Percentiles rank a stretch among this genome's conserved stretches.
Evolutionary conservation across 1,139 yeast species (phyloP).

Genomic region (Suhomyces choctaworum): DNA sequence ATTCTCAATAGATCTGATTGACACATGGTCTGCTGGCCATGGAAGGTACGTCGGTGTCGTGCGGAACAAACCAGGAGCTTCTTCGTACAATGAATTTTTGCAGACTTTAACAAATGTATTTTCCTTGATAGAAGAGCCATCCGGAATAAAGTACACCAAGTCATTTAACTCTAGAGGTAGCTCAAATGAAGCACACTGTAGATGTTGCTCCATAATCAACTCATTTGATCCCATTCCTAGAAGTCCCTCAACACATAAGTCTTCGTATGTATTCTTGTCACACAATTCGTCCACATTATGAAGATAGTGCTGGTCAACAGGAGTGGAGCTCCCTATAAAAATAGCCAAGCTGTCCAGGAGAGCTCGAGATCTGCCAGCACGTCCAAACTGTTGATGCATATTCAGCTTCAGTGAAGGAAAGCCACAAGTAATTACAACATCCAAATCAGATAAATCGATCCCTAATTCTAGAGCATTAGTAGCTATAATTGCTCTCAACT

Average conservation of each 20-base stretch:
- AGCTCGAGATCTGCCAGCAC: slow-evolving; percentile 86
- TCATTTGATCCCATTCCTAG: slow-evolving; percentile 36
- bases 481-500: slow-evolving; percentile 81
- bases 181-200: slow-evolving; percentile 95
- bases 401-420: slow-evolving; percentile 86
- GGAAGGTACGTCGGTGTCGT: slow-evolving; percentile 65
- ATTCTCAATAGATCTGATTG: slow-evolving; percentile 82
- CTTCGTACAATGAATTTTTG: slow-evolving; percentile 45
- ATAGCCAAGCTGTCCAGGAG: slow-evolving; percentile 68
- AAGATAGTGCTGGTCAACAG: slow-evolving; percentile 84
- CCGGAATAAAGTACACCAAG: slow-evolving; percentile 50
- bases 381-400: slow-evolving; percentile 92
- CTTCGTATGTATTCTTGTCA: slow-evolving; percentile 42
- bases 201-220: slow-evolving; percentile 67
- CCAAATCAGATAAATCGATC: slow-evolving; percentile 88
- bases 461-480: slow-evolving; percentile 96
- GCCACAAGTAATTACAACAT: slow-evolving; percentile 89
- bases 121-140: slow-evolving; percentile 18
- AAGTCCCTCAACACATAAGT: slow-evolving; percentile 43
- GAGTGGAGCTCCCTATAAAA: slow-evolving; percentile 79
- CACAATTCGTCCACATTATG: slow-evolving; percentile 66
- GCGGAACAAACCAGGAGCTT: slow-evolving; percentile 58
- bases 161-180: slow-evolving; percentile 62
- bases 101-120: slow-evolving; percentile 38
- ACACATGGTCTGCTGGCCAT: slow-evolving; percentile 73